Base-by-base conservation (phyloP, 2,329 filamentous ascomycete genomes). In the Ceratocystis huliohia region DNA sequence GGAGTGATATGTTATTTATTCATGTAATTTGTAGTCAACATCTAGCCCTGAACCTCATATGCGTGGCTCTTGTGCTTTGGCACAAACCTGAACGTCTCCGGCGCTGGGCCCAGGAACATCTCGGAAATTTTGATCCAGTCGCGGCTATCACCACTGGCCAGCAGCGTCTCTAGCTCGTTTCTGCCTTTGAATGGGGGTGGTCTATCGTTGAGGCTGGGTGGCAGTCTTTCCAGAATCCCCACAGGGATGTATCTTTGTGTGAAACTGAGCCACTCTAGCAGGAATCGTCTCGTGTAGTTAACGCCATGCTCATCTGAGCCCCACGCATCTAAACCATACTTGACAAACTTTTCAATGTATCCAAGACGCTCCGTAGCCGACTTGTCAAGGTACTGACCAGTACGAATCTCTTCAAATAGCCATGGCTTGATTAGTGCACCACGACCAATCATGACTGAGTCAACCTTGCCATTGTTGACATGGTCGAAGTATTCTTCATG, bases 61-160 rank as follows among this genome's bases (percentile, higher is more conserved):
- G 87, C 84, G 74, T 96, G 95, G 61, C 90, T 94, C 80, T 96
- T 97, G 80, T 99, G 94, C 81, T 99, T 99, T 2, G 94, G 94
- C 77, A 93, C 86, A 77, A 97, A 99, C 70, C 88, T 87, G 81
- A 97, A 99, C 72, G 89, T 88, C 48, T 89, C 86, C 71, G 96
- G 90, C 5, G 91, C 89, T 59, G 91, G 91, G 6, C 94, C 94
- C 20, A 99, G 82, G 79, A 95, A 99, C 91, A 99, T 97, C 75
- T 99, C 94, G 75, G 93, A 96, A 72, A 99, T 95, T 80, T 96
- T 97, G 75, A 99, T 91, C 94, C 94, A 99, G 76, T 99, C 94
- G 78, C 88, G 88, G 78, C 96, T 96, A 76, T 97, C 91, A 69
- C 85, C 84, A 76, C 91, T 96, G 15, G 87, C 87, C 77, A 99